Base-by-base conservation (phyloP, 2,329 filamentous ascomycete species). In the Fusarium marasasianum region DNA sequence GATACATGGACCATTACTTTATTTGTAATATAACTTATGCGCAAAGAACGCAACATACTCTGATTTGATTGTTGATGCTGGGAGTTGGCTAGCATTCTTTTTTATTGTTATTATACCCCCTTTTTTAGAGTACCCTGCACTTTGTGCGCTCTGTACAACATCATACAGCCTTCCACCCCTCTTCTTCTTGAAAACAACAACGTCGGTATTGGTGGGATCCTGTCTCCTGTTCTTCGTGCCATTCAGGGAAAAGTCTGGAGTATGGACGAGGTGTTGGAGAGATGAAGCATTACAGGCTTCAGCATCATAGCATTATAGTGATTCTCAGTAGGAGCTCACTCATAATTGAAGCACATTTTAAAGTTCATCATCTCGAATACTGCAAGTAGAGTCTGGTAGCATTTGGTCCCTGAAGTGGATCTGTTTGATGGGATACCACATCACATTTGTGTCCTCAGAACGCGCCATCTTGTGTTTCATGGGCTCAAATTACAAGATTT, bases 91-190 rank as follows among this genome's bases (percentile, higher is more conserved):
- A 63, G 63, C 70, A 72, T 66, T 56, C n/a, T 67, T 76, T 64
- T 70, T 66, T 70, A 60, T 71, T 66, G 68, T 78, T 71, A 78
- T 69, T 78, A 78, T 78, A 78, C 73, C 71, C 71, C 33, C 33
- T 51, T 57, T 51, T 75, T 70, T 73, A 58, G 51, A 56, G 57
- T 59, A 53, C 54, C 24, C 54, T 72, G 60, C 63, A 63, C 51
- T 56, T 50, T 54, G 43, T 47, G 63, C 40, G 8, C 33, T 35
- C 33, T 35, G 33, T 35, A 35, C 33, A 56, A 56, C 57, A 54
- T 48, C 51, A 22, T 58, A 54, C 31, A 40, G n/a, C 33, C 29
- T 59, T 60, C 38, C 26, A 15, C 22, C 31, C n/a, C 11, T 11
- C 12, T 31, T 50, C 45, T 29, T 31, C 24, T 29, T 26, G 53